Conservation (phyloP, 192 early-diverging fungal species). For the Coemansia sp. region DNA sequence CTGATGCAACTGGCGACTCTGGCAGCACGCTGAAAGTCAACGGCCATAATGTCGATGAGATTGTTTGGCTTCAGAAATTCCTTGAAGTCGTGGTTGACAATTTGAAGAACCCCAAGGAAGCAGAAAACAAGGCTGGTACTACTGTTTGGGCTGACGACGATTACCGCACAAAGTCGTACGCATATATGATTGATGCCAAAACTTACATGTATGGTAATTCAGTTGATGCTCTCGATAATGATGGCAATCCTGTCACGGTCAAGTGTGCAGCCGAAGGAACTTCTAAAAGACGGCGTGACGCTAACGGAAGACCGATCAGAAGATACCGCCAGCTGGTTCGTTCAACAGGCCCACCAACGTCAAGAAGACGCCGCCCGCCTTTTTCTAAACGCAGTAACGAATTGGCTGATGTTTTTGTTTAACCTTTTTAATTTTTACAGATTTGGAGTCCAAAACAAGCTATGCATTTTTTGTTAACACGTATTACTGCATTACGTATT, state of each 20-base stretch:
- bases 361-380: constrained; percentile 12
- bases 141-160: constrained; percentile 47
- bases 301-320: constrained; percentile 16
- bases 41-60: constrained; percentile 38
- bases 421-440: not conserved
- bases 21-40: constrained; percentile 43
- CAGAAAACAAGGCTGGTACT: constrained; percentile 25
- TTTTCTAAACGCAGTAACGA: not conserved
- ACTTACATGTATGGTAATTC: constrained; percentile 30
- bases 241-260: constrained; percentile 16
- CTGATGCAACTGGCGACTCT: constrained; percentile 11
- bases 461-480: no score
- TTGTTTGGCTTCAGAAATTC: constrained; percentile 50
- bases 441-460: not conserved
- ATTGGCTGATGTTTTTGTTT: not conserved
- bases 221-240: constrained; percentile 49
- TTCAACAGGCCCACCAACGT: not conserved
- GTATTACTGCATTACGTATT: no score
- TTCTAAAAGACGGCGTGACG: constrained; percentile 4
- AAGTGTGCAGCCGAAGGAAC: not conserved
- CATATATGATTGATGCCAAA: constrained; percentile 24
- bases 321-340: constrained; percentile 7
- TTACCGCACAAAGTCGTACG: constrained; percentile 54
- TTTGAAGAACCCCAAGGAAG: constrained; percentile 43
- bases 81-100: constrained; percentile 36